Conservation (phyloP, 164 flowering plant species). For the Warburgia ugandensis region DNA sequence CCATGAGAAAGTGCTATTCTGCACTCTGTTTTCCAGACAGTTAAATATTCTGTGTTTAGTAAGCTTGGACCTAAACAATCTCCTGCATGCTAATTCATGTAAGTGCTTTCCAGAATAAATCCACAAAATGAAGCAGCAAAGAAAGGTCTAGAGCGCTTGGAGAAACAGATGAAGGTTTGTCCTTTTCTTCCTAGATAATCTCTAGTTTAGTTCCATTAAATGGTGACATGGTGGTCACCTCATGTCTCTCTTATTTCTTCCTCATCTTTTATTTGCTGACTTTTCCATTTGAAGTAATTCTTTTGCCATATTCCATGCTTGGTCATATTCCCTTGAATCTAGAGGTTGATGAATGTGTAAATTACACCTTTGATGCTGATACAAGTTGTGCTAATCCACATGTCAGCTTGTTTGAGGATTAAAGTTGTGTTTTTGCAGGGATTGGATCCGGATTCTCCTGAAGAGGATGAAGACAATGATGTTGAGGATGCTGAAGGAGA, state of each 20-base stretch:
- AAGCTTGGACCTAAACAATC: too few relatives aligned
- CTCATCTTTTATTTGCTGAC: too few relatives aligned
- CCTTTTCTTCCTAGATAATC: not conserved
- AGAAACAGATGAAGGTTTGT: slow-evolving; percentile 94
- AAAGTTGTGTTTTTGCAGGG: slow-evolving; percentile 44
- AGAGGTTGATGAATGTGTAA: not conserved
- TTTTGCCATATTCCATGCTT: too few relatives aligned
- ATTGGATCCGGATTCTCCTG: slow-evolving; percentile 97
- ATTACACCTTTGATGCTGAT: not conserved
- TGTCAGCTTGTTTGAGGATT: not conserved
- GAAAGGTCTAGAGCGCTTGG: slow-evolving; percentile 81
- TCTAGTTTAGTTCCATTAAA: not conserved
- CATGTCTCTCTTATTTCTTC: too few relatives aligned
- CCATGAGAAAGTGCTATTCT: too few relatives aligned
- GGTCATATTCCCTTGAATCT: too few relatives aligned
- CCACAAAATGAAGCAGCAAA: slow-evolving; percentile 85
- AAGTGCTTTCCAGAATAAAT: slow-evolving; percentile 86
- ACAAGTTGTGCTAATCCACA: not conserved
- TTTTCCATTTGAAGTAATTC: too few relatives aligned
- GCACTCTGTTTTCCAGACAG: too few relatives aligned
- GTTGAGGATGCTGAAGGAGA: slow-evolving; percentile 86
- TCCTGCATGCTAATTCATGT: too few relatives aligned
- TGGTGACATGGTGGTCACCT: too few relatives aligned
- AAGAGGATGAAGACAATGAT: slow-evolving; percentile 94
- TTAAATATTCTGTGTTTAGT: too few relatives aligned